phyloP scores from a whole-genome alignment of 768 basidiomycete species.

The Pleurotus giganteus region DNA sequence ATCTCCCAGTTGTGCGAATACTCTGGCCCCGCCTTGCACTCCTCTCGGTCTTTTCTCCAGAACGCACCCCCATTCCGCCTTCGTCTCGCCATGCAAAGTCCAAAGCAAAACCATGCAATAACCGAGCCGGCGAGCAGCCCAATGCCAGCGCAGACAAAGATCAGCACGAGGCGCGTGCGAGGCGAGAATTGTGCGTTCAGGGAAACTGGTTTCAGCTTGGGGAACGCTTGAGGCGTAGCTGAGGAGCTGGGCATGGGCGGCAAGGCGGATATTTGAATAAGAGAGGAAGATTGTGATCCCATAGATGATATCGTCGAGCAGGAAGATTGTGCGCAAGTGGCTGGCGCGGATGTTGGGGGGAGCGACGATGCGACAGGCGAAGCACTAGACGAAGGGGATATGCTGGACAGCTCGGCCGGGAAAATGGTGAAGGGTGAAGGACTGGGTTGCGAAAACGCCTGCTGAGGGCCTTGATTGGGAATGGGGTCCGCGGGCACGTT shows the following conservation, averaged over 20 bases:
- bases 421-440: constrained; percentile 1
- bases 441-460: neutral
- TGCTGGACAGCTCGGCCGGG: neutral
- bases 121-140: constrained; percentile 29
- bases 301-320: neutral
- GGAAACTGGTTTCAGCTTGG: constrained; percentile 15
- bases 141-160: constrained; percentile 29
- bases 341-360: constrained; percentile 11
- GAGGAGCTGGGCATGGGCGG: constrained; percentile 22
- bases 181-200: constrained; percentile 14
- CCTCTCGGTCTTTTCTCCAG: constrained; percentile 1
- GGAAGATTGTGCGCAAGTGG: constrained; percentile 5
- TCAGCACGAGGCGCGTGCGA: constrained; percentile 22
- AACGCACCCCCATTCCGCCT: neutral
- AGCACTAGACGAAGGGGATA: constrained; percentile 1
- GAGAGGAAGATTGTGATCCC: neutral
- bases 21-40: constrained; percentile 20
- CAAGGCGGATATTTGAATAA: constrained; percentile 32
- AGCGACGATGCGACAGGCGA: neutral
- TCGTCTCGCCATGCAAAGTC: constrained; percentile 24
- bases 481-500: neutral
- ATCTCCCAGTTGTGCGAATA: constrained; percentile 23
- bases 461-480: neutral
- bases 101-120: constrained; percentile 33
- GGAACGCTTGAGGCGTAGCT: constrained; percentile 4